Percentiles rank a stretch among this genome's conserved stretches.
phyloP scores from a whole-genome alignment of 2,329 filamentous ascomycete species.

The Paracorniculantispora psalliotae region DNA sequence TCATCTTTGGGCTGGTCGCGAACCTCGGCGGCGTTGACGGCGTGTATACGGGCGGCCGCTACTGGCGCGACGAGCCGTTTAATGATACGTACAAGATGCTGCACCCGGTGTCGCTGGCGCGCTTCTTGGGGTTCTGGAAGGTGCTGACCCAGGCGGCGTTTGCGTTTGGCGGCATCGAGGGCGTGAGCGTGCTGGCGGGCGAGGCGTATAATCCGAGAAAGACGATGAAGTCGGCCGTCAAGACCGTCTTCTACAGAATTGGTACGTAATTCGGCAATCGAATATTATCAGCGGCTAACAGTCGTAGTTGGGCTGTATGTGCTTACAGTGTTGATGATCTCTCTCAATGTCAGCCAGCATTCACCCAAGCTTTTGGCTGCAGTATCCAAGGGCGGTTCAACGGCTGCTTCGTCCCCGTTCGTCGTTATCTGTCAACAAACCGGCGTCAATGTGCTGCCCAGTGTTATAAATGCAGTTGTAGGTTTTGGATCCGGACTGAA shows the following conservation, averaged over 20 bases:
- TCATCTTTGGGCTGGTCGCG: conserved; percentile 33
- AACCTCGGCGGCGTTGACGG: conserved; percentile 31
- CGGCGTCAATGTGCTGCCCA: conserved; percentile 44
- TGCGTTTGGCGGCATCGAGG: conserved; percentile 28
- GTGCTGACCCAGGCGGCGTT: conserved; percentile 35
- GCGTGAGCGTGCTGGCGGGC: conserved; percentile 24
- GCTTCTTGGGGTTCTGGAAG: conserved; percentile 36
- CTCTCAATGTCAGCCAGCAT: conserved; percentile 16
- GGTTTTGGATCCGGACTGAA: background rate
- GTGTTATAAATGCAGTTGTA: conserved; percentile 51
- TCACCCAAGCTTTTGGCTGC: conserved; percentile 22
- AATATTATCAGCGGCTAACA: background rate
- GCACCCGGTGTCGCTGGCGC: conserved; percentile 26
- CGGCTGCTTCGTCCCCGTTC: conserved; percentile 48
- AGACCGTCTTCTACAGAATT: conserved; percentile 17
- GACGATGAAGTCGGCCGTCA: conserved; percentile 18
- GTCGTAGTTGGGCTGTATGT: conserved; percentile 15
- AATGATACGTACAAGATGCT: conserved; percentile 25
- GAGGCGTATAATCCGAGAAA: conserved; percentile 40
- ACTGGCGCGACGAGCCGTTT: conserved; percentile 36
- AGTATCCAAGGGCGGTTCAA: conserved; percentile 47
- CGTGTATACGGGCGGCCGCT: conserved; percentile 36
- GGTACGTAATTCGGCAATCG: background rate
- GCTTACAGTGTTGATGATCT: conserved; percentile 16
- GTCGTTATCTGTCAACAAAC: conserved; percentile 45